Conservation (phyloP, 495 filamentous ascomycete genomes). For the Trichoderma reesei region DNA sequence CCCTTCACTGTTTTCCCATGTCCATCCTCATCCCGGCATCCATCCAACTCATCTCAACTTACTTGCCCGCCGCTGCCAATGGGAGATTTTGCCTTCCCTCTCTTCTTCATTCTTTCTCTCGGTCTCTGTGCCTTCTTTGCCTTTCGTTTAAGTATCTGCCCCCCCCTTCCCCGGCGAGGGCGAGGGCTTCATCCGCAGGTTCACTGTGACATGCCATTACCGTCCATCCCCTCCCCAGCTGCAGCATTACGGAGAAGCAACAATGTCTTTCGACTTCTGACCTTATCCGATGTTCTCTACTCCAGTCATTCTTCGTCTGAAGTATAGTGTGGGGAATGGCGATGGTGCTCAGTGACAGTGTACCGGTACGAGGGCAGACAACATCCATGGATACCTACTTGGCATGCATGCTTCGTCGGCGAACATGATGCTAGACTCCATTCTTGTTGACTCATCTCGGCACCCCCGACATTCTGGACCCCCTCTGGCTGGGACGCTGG, state of each 20-base stretch:
- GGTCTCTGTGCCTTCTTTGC: background rate
- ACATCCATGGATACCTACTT: too few species aligned
- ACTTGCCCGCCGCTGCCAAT: background rate
- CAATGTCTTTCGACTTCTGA: background rate
- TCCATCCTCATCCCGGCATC: background rate
- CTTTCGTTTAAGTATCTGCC: background rate
- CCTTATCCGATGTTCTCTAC: background rate
- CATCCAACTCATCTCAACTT: background rate
- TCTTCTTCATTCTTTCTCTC: background rate
- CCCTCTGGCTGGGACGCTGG: background rate
- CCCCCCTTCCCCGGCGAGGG: background rate
- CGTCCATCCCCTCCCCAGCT: background rate
- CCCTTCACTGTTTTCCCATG: too few species aligned
- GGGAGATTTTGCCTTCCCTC: background rate
- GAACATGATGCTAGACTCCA: slow-evolving; percentile 2
- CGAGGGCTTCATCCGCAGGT: background rate
- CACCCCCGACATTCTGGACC: background rate
- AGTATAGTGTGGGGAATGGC: background rate
- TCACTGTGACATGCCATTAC: background rate
- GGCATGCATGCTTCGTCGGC: background rate
- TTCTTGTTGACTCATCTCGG: slow-evolving; percentile 5
- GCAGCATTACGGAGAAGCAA: background rate
- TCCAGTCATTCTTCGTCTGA: background rate
- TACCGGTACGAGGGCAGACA: too few species aligned
- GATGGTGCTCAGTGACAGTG: background rate